Evolutionary conservation across 352 stramenopile species (phyloP), one percentile per base, ranked within the genome.

Genomic region (Phytophthora ramorum): DNA sequence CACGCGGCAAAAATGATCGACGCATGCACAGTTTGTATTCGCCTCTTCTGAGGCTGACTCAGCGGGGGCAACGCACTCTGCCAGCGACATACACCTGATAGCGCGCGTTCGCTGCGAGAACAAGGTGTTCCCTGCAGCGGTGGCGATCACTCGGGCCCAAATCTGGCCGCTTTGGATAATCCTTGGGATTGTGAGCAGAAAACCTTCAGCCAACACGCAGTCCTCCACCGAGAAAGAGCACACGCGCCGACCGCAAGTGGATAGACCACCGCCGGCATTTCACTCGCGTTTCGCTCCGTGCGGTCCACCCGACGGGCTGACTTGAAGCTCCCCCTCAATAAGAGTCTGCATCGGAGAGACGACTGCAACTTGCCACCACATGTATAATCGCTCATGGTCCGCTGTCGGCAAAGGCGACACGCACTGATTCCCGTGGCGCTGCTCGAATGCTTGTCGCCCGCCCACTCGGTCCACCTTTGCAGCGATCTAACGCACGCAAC

Each of bases 151-250:
- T 32, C 7, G 26, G 26, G 26, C 4, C 26, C 26, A 32, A 32
- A 24, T 24, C 22, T 24, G 22, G 22, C 22, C 22, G 3, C 22
- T 24, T 24, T 24, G 1, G 22, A 24, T 24, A 37, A 45, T 56
- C 52, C 37, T 58, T 52, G 45, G 22, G 61, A 58, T 69, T 69
- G 61, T 69, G 61, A 52, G 34, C 20, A 24, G 20, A 26, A 44
- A 52, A 24, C 22, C 30, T 55, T 20, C 24, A 44, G 43, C 38
- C 51, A 62, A 63, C 59, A 63, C 59, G 59, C 59, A 35, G 38
- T 45, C 38, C 40, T 19, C 40, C 40, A 46, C 17, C 40, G 40
- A 46, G 40, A 46, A 46, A 46, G 40, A 46, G 40, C 14, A 12
- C 14, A 1, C 37, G 13, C 37, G 37, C 40, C 17, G 40, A 46